Conservation (phyloP, 164 flowering plant genomes). For the Berberis thunbergii region DNA sequence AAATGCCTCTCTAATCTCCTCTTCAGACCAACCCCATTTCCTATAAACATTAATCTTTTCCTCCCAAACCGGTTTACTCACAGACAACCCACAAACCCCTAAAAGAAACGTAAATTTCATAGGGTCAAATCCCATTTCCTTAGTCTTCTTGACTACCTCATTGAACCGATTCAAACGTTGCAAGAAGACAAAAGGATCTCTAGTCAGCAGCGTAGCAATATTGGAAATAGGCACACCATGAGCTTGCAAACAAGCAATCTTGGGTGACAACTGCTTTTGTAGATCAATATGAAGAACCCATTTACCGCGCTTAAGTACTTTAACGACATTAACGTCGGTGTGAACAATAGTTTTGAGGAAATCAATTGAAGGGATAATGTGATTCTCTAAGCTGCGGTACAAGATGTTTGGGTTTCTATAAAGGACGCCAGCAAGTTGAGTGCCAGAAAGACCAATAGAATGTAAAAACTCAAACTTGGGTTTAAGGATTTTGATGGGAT, state of each 20-base stretch:
- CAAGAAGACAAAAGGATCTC: too few relatives aligned
- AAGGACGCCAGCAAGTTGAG: constrained; percentile 4
- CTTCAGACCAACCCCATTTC: too few relatives aligned
- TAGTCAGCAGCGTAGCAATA: neutral
- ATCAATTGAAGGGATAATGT: constrained; percentile 8
- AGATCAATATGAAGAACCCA: neutral
- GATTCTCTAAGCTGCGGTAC: constrained; percentile 7
- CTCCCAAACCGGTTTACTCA: too few relatives aligned
- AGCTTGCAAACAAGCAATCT: constrained; percentile 7
- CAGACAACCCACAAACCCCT: too few relatives aligned
- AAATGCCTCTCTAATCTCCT: too few relatives aligned
- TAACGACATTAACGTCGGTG: neutral
- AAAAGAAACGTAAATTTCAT: too few relatives aligned
- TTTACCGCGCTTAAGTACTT: neutral
- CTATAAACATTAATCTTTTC: too few relatives aligned
- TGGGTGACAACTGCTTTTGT: neutral
- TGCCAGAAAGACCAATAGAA: constrained; percentile 9
- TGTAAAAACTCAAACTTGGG: constrained; percentile 21
- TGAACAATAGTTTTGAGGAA: constrained; percentile 1
- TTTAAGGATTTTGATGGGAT: constrained; percentile 5
- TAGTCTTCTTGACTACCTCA: too few relatives aligned
- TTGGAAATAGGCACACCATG: neutral
- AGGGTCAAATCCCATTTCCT: too few relatives aligned
- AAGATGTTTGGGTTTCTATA: constrained; percentile 5
- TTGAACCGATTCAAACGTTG: too few relatives aligned